Conservation (phyloP, 2,329 filamentous ascomycete genomes). For the Colletotrichum salicis region DNA sequence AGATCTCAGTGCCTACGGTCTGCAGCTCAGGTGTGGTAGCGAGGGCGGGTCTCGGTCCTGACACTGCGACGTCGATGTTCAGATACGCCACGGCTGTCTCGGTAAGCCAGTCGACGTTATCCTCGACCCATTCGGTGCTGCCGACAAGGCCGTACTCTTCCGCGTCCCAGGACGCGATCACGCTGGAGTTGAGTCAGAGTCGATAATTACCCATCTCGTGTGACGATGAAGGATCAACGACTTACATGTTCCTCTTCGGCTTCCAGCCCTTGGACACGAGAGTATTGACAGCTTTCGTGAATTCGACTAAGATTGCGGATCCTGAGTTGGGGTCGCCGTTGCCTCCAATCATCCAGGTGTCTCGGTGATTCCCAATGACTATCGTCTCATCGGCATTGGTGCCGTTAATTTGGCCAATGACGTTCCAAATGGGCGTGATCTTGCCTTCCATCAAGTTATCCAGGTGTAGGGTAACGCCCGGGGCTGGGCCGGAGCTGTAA, state of each 20-base stretch:
- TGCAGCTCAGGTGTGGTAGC: constrained; percentile 75
- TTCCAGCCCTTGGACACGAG: constrained; percentile 81
- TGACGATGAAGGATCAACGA: neutral
- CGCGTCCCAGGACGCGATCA: constrained; percentile 77
- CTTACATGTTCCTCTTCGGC: constrained; percentile 71
- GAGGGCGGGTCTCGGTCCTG: constrained; percentile 67
- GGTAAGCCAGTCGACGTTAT: constrained; percentile 80
- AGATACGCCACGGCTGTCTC: constrained; percentile 79
- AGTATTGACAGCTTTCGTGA: constrained; percentile 76
- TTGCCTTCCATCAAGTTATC: constrained; percentile 74
- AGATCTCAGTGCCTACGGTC: constrained; percentile 70
- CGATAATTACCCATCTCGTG: neutral
- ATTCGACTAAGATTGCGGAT: constrained; percentile 79
- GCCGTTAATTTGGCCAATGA: constrained; percentile 84
- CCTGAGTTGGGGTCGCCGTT: constrained; percentile 87
- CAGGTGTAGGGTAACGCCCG: constrained; percentile 71
- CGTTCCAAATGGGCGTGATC: constrained; percentile 78
- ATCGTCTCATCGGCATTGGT: constrained; percentile 80
- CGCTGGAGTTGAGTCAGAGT: constrained; percentile 54
- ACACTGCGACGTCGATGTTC: constrained; percentile 78
- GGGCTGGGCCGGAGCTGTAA: constrained; percentile 56
- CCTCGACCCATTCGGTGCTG: constrained; percentile 88
- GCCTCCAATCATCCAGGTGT: constrained; percentile 87
- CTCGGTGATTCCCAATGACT: constrained; percentile 82
- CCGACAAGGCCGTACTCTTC: constrained; percentile 85